Conservation (phyloP, 257 asterid species). For the Solanum boliviense region DNA sequence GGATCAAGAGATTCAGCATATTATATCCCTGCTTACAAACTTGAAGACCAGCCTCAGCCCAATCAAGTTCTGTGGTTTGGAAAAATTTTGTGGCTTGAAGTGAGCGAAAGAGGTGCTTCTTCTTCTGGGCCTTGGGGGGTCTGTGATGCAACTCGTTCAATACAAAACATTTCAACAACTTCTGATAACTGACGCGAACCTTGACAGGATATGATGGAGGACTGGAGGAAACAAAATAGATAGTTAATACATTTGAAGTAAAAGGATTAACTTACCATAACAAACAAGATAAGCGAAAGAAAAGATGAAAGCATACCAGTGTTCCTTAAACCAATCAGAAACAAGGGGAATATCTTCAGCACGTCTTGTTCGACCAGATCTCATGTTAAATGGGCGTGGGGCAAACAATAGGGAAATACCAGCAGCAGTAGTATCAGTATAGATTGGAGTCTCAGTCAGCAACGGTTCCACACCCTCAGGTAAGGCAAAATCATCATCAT, state of each 20-base stretch:
- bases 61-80: constrained; percentile 96
- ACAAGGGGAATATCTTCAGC: constrained; percentile 99
- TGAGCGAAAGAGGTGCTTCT: constrained; percentile 87
- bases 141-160: constrained; percentile 97
- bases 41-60: constrained; percentile 99
- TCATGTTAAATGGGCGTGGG: constrained; percentile 95
- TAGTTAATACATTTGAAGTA: neutral
- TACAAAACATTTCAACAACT: constrained; percentile 88
- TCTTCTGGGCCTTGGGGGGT: constrained; percentile 98
- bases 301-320: constrained; percentile 49
- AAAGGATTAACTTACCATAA: neutral
- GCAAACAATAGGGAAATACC: constrained; percentile 95
- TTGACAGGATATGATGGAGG: constrained; percentile 97
- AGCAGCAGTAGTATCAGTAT: constrained; percentile 96
- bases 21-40: constrained; percentile 99
- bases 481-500: constrained; percentile 71
- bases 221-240: constrained; percentile 24
- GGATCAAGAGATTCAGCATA: constrained; percentile 91
- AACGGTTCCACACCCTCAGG: constrained; percentile 89
- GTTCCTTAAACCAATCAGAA: constrained; percentile 98
- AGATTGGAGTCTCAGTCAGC: constrained; percentile 51
- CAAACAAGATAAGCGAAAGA: neutral
- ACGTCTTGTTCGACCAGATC: constrained; percentile 97
- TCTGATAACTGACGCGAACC: constrained; percentile 97
- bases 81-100: constrained; percentile 94